Conservation (phyloP, 768 basidiomycete genomes). For the Hydnum rufescens region DNA sequence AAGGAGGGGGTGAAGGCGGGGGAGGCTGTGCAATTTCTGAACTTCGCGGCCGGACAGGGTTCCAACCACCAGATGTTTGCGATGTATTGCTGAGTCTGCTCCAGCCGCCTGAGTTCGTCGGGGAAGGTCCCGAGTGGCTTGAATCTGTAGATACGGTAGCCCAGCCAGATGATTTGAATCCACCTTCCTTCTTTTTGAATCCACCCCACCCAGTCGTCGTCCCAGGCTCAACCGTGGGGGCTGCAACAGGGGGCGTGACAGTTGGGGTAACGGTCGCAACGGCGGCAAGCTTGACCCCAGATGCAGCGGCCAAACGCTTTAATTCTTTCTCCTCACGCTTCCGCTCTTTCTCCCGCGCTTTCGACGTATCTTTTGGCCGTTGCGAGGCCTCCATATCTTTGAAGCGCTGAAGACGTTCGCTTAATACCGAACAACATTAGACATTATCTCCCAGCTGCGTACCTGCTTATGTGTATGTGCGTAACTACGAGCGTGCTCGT, state of each 20-base stretch:
- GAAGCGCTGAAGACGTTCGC: constrained; percentile 24
- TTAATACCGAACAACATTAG: background rate
- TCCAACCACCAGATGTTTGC: background rate
- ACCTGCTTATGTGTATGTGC: constrained; percentile 10
- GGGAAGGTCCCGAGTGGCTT: background rate
- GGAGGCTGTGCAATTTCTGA: constrained; percentile 4
- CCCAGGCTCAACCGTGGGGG: constrained; percentile 9
- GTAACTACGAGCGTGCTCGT: constrained; percentile 50
- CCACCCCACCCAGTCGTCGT: constrained; percentile 1
- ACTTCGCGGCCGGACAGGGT: constrained; percentile 5
- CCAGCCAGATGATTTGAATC: constrained; percentile 9
- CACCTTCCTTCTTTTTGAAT: background rate
- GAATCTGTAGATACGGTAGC: constrained; percentile 12
- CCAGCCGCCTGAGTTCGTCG: background rate
- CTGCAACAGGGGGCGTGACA: constrained; percentile 3
- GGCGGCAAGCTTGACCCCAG: constrained; percentile 45
- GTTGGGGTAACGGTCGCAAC: constrained; percentile 11
- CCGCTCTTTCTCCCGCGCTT: constrained; percentile 67
- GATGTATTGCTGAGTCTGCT: background rate
- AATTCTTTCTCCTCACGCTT: constrained; percentile 74
- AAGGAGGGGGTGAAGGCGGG: constrained; percentile 10
- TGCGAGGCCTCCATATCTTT: constrained; percentile 64
- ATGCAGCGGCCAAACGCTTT: constrained; percentile 63
- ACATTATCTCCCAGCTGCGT: background rate
- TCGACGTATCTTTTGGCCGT: constrained; percentile 35